Evolutionary conservation across 257 asterid genomes (phyloP).

Genomic region (Osmanthus fragrans): DNA sequence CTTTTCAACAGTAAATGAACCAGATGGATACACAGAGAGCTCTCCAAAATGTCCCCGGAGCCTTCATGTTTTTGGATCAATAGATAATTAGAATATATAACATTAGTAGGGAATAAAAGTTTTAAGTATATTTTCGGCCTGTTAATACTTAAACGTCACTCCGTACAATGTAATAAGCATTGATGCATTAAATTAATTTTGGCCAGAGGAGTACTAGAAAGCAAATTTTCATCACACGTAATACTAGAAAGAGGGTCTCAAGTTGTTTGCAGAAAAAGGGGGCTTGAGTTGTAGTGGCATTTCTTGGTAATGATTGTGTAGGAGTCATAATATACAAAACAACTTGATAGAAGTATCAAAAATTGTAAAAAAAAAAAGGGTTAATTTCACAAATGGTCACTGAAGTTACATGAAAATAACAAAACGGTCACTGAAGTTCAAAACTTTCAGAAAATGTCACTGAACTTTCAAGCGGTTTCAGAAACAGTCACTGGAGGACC

Average conservation of each 20-base stretch:
- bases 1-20: slow-evolving; percentile 82
- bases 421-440: too few relatives aligned
- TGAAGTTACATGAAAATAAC: too few relatives aligned
- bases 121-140: not conserved
- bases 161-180: not conserved
- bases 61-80: slow-evolving; percentile 39
- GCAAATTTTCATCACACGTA: not conserved
- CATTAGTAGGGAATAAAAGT: slow-evolving; percentile 16
- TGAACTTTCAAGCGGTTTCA: too few relatives aligned
- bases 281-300: not conserved
- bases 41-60: slow-evolving; percentile 90
- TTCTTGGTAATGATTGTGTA: not conserved
- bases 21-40: slow-evolving; percentile 74
- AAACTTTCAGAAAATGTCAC: too few relatives aligned
- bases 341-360: not conserved
- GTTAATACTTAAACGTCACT: not conserved
- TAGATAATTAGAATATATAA: slow-evolving; percentile 19
- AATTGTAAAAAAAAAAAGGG: not conserved
- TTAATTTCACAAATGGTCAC: too few relatives aligned
- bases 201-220: not conserved
- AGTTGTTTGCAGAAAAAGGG: not conserved
- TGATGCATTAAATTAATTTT: not conserved
- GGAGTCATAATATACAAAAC: not conserved
- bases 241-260: not conserved
- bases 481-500: too few relatives aligned